These are phyloP conservation scores for Bisporella sp. DNA, from an alignment of 2,329 filamentous ascomycete species.

Conservation along the genomic window DNA sequence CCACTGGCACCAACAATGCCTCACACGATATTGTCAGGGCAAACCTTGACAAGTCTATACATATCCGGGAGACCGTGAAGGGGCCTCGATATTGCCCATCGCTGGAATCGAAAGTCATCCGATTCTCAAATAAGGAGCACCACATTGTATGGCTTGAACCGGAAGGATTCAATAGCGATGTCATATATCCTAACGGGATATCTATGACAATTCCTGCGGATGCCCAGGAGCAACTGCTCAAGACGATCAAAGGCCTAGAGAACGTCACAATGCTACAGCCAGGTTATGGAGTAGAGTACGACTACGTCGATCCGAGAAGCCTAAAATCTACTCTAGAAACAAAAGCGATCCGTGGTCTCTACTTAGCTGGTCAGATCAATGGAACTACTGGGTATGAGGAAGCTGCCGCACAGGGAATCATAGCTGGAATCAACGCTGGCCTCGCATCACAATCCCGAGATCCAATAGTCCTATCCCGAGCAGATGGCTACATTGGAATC, in stretches of 20 bases:
- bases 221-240: constrained; percentile 78
- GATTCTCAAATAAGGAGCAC: constrained; percentile 70
- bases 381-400: constrained; percentile 98
- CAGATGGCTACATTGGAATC: constrained; percentile 93
- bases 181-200: constrained; percentile 93
- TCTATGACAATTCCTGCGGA: constrained; percentile 94
- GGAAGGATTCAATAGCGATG: constrained; percentile 82
- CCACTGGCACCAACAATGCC: constrained; percentile 77
- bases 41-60: constrained; percentile 92
- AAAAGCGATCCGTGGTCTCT: constrained; percentile 82
- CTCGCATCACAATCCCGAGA: constrained; percentile 62
- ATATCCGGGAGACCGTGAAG: constrained; percentile 91
- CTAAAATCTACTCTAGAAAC: constrained; percentile 88
- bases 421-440: constrained; percentile 92
- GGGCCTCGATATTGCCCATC: constrained; percentile 95
- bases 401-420: constrained; percentile 84
- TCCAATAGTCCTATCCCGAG: constrained; percentile 64
- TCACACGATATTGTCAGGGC: constrained; percentile 78
- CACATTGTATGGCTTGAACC: constrained; percentile 97
- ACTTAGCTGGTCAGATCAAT: constrained; percentile 94
- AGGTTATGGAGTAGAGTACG: constrained; percentile 96
- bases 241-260: constrained; percentile 81
- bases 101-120: constrained; percentile 86
- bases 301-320: constrained; percentile 91
- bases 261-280: constrained; percentile 87